These are phyloP conservation scores for Pisolithus tinctorius DNA, from an alignment of 768 basidiomycete genomes.

Conservation along the genomic window DNA sequence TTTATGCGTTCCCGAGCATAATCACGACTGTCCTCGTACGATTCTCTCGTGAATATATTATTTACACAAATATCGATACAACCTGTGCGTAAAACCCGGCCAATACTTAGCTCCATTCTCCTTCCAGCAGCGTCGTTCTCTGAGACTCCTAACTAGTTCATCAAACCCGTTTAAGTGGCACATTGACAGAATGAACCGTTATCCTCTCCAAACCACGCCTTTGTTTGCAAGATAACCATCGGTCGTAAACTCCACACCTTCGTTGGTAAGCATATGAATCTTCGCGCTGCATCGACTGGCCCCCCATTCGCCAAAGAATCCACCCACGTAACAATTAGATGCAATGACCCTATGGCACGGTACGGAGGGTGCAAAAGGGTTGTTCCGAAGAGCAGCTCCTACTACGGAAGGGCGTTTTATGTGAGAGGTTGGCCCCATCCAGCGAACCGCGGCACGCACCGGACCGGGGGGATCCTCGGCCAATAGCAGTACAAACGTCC, in stretches of 20 bases:
- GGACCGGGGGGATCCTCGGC: constrained; percentile 55
- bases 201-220: constrained; percentile 13
- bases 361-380: constrained; percentile 61
- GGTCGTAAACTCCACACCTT: constrained; percentile 46
- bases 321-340: constrained; percentile 52
- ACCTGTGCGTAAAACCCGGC: too few species aligned
- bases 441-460: constrained; percentile 31
- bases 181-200: not conserved
- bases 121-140: too few species aligned
- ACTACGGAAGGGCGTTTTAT: constrained; percentile 28
- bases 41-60: too few species aligned
- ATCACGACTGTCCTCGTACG: too few species aligned
- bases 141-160: too few species aligned
- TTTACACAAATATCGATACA: too few species aligned
- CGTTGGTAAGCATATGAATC: constrained; percentile 39
- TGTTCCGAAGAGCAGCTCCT: constrained; percentile 55
- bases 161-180: not conserved
- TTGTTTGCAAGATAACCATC: constrained; percentile 35
- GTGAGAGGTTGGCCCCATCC: not conserved
- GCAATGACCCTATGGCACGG: constrained; percentile 71
- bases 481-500: constrained; percentile 40
- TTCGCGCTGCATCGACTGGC: constrained; percentile 40
- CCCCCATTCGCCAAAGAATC: constrained; percentile 59
- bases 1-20: too few species aligned
- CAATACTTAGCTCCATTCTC: too few species aligned